Evolutionary conservation across 2,329 filamentous ascomycete species (phyloP), one percentile per base, ranked within the genome.

Genomic region (Laburnicola sp.): DNA sequence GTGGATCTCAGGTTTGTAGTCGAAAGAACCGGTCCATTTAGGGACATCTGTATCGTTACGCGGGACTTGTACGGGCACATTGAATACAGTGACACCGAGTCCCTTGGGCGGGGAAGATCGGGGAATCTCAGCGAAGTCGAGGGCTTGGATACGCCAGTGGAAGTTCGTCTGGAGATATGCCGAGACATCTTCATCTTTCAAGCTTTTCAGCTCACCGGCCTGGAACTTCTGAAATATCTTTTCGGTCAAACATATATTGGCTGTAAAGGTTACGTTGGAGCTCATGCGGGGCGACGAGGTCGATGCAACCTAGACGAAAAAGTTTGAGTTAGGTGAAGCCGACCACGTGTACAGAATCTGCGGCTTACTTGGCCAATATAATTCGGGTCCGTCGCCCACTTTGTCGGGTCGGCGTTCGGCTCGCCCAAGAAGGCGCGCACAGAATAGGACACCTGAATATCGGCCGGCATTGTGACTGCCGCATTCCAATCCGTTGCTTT

Each of bases 171-270:
- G 62, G 2, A 71, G 54, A 28, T 64, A 71, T 11, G 57, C 59
- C 7, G 53, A 45, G 1, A 71, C 65, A 0, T 51, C 53, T 5
- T 49, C 53, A 22, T 63, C 60, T 9, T 53, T 50, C 23, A 69
- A 46, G 35, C 57, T 63, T 27, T 60, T 61, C 16, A 71, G 50
- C 30, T 67, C 58, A n/a, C 66, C 66, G 2, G 54, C 38, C 9
- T 53, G 45, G 42, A 58, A 54, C 40, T 65, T 69, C 22, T 61
- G 50, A 22, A 59, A 62, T 1, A 77, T 57, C 11, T 64, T 68
- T 0, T 66, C 62, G 0, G 75, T 76, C 3, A 78, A 53, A 1
- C 66, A 71, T 3, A 78, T 68, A 27, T 68, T 74, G 16, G 74
- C 74, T 3, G 75, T 73, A 27, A 78, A 66, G 30, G 59, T 70